Conservation (phyloP, 768 basidiomycete genomes). For the Solioccasus polychromus region DNA sequence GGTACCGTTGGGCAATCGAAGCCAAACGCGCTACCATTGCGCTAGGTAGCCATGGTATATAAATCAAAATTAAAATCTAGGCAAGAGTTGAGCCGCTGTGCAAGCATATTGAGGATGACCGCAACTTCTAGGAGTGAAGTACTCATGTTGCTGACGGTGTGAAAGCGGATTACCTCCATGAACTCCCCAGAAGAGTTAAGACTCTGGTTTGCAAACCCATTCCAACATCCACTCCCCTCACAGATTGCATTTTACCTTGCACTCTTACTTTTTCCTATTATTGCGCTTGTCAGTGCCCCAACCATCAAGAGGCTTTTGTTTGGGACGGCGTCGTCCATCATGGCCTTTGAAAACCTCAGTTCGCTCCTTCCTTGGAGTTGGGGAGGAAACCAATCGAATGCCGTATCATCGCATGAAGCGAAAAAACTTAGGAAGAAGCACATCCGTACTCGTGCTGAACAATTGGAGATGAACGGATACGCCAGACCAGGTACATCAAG, state of each 20-base stretch:
- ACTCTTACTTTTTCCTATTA: conserved; percentile 43
- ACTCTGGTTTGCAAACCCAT: conserved; percentile 38
- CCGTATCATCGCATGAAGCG: conserved; percentile 29
- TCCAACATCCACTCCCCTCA: conserved; percentile 40
- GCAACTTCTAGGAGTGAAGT: conserved; percentile 14
- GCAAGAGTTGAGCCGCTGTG: neutral
- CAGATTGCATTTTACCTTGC: conserved; percentile 59
- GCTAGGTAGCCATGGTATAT: conserved; percentile 61
- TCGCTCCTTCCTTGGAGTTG: conserved; percentile 63
- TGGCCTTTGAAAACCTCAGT: conserved; percentile 63
- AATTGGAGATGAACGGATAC: conserved; percentile 44
- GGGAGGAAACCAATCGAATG: conserved; percentile 33
- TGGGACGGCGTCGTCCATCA: conserved; percentile 26
- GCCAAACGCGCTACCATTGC: conserved; percentile 96
- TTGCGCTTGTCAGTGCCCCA: conserved; percentile 32
- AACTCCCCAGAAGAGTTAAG: conserved; percentile 40
- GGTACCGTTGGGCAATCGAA: conserved; percentile 77
- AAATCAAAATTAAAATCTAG: too few relatives aligned
- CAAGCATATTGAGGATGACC: conserved; percentile 19
- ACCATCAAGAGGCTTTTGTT: conserved; percentile 30
- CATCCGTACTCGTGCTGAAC: conserved; percentile 53
- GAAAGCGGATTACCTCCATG: conserved; percentile 38
- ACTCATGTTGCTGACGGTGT: conserved; percentile 30
- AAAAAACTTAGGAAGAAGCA: conserved; percentile 50
- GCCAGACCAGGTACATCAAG: conserved; percentile 27